phyloP scores from a whole-genome alignment of 805 yeast genomes.

The Starmerella stigmatis region DNA sequence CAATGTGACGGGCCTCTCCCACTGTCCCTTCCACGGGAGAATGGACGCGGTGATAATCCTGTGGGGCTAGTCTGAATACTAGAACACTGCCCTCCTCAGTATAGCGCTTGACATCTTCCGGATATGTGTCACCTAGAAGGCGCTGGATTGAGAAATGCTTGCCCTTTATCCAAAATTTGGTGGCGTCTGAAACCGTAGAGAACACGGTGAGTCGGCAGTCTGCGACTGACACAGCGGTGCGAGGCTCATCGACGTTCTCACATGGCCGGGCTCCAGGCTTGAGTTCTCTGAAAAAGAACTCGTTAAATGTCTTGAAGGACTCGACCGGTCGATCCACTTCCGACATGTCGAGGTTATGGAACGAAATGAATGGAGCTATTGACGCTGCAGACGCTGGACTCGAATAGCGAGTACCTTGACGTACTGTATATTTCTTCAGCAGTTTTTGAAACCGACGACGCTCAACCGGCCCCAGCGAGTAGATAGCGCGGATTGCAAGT shows the following conservation, averaged over 20 bases:
- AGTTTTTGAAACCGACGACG: constrained; percentile 66
- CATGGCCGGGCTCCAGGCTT: constrained; percentile 60
- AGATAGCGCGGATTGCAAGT: constrained; percentile 73
- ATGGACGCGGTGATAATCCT: constrained; percentile 92
- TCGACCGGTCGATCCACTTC: constrained; percentile 51
- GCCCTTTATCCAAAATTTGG: constrained; percentile 83
- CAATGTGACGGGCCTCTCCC: constrained; percentile 55
- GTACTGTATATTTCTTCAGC: constrained; percentile 54
- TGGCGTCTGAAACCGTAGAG: constrained; percentile 47
- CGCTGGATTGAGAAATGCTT: constrained; percentile 56
- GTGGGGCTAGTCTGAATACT: constrained; percentile 87
- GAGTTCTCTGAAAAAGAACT: constrained; percentile 73
- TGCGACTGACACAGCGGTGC: constrained; percentile 64
- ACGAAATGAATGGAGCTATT: constrained; percentile 67
- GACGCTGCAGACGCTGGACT: constrained; percentile 51
- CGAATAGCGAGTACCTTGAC: constrained; percentile 81
- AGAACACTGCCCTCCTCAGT: constrained; percentile 47
- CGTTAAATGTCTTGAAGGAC: constrained; percentile 64
- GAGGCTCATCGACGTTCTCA: constrained; percentile 44
- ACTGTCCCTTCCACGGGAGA: constrained; percentile 70
- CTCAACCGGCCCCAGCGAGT: constrained; percentile 77
- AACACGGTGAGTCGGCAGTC: constrained; percentile 79
- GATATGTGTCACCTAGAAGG: constrained; percentile 40
- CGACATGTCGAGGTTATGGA: constrained; percentile 65
- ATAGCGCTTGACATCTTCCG: constrained; percentile 32